Percentiles rank a stretch among this genome's conserved stretches.
phyloP scores from a whole-genome alignment of 176 grass and related monocot species.

The Saccharum officinarum region DNA sequence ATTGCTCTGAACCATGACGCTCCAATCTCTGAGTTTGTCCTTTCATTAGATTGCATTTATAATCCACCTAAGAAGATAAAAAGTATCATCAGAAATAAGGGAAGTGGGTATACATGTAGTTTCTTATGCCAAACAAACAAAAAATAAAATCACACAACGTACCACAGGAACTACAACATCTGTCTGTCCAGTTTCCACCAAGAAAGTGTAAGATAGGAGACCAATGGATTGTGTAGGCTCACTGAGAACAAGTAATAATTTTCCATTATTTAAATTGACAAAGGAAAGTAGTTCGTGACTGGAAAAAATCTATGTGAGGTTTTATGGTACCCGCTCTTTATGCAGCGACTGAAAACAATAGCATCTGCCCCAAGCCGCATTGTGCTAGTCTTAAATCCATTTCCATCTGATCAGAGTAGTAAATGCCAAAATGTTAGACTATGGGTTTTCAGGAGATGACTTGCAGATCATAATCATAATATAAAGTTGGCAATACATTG shows the following conservation, averaged over 20 bases:
- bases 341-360: constrained; percentile 68
- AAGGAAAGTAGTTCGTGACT: not conserved
- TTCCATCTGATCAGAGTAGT: constrained; percentile 55
- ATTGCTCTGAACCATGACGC: constrained; percentile 41
- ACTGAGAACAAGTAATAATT: constrained; percentile 31
- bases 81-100: not conserved
- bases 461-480: not conserved
- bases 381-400: constrained; percentile 92
- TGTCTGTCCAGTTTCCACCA: constrained; percentile 46
- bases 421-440: not conserved
- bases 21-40: constrained; percentile 40
- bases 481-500: constrained; percentile 51
- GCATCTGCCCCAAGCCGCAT: constrained; percentile 87
- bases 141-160: not conserved
- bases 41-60: constrained; percentile 57
- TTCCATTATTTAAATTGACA: constrained; percentile 2
- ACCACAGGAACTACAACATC: constrained; percentile 79
- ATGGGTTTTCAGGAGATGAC: not conserved
- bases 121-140: not conserved
- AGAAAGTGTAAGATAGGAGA: constrained; percentile 82
- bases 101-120: not conserved
- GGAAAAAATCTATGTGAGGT: not conserved
- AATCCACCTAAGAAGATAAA: constrained; percentile 65
- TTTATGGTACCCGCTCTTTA: constrained; percentile 43
- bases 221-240: constrained; percentile 66